Percentiles rank a stretch among this genome's conserved stretches.
phyloP scores from a whole-genome alignment of 345 rosid species.

The Raphanus raphanistrum region DNA sequence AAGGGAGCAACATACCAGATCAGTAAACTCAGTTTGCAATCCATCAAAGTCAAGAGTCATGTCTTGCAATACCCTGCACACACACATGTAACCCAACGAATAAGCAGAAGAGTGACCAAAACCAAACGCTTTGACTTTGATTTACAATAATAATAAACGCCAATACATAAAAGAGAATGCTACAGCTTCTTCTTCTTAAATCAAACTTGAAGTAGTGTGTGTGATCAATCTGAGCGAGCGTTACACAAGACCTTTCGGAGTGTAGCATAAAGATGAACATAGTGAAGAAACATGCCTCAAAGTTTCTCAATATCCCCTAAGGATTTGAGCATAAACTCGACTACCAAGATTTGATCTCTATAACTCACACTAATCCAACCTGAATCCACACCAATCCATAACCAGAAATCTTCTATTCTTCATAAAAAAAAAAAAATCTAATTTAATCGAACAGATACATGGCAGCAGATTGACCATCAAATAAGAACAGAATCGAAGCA shows the following conservation, averaged over 20 bases:
- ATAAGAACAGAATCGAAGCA: slow-evolving; percentile 5
- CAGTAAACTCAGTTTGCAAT: slow-evolving; percentile 48
- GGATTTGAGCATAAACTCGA: background rate
- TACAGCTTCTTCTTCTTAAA: background rate
- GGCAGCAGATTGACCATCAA: slow-evolving; percentile 10
- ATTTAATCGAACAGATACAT: slow-evolving; percentile 12
- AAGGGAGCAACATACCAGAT: slow-evolving; percentile 61
- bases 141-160: too few species aligned
- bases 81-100: background rate
- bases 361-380: slow-evolving; percentile 4
- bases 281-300: background rate
- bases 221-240: slow-evolving; percentile 12
- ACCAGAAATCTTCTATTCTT: background rate
- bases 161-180: slow-evolving; percentile 10
- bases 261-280: background rate
- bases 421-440: background rate
- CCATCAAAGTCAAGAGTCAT: slow-evolving; percentile 58
- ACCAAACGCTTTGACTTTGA: too few species aligned
- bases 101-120: background rate
- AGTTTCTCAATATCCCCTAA: background rate
- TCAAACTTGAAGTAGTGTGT: background rate
- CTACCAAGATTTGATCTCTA: slow-evolving; percentile 15
- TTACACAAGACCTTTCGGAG: background rate
- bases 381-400: background rate
- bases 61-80: slow-evolving; percentile 74